These are phyloP conservation scores for Schizophyllum commune DNA, from an alignment of 1,284 basidiomycete species.

Conservation along the genomic window DNA sequence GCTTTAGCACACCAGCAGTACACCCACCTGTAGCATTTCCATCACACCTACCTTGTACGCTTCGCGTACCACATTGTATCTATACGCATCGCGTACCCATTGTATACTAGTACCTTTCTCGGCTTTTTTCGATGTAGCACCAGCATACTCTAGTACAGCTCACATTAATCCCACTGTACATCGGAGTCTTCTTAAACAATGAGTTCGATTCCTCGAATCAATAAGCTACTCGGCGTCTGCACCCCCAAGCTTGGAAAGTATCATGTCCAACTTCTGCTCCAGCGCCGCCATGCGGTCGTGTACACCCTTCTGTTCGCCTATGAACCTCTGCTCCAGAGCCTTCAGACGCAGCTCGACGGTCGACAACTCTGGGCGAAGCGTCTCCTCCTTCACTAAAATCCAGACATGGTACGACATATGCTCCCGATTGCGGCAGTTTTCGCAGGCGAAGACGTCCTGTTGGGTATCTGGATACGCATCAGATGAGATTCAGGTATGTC, in stretches of 20 bases:
- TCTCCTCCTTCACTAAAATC: neutral
- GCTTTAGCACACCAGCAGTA: too few relatives aligned
- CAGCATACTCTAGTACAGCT: too few relatives aligned
- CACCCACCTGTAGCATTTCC: too few relatives aligned
- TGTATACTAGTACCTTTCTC: too few relatives aligned
- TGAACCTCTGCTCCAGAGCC: neutral
- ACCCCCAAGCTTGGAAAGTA: neutral
- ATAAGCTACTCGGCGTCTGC: too few relatives aligned
- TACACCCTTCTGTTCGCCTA: neutral
- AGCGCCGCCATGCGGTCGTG: neutral
- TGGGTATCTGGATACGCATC: neutral
- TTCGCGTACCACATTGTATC: too few relatives aligned
- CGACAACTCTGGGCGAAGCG: neutral
- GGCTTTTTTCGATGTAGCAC: too few relatives aligned
- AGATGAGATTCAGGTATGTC: neutral
- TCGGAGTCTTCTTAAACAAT: too few relatives aligned
- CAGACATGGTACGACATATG: neutral
- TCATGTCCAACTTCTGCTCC: neutral
- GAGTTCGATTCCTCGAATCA: too few relatives aligned
- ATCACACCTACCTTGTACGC: too few relatives aligned
- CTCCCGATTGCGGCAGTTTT: neutral
- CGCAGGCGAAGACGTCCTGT: neutral
- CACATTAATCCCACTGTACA: too few relatives aligned
- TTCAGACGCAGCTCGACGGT: neutral
- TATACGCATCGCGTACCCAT: too few relatives aligned